Evolutionary conservation across 2,329 filamentous ascomycete species (phyloP), one percentile per base, ranked within the genome.

Genomic region (Diaporthe velutina): DNA sequence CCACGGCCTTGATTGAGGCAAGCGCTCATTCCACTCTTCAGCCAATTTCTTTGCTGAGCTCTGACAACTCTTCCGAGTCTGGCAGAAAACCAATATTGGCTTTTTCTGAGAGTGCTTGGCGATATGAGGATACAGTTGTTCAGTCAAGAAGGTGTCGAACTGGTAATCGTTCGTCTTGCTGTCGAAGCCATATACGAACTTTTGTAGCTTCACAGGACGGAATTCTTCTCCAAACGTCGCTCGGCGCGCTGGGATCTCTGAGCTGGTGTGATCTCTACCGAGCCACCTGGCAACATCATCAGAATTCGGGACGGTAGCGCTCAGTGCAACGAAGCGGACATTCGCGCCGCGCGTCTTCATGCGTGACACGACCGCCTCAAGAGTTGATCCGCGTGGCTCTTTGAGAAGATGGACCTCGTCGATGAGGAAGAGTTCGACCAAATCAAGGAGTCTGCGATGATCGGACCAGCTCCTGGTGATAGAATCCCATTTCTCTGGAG

Each of bases 401-500:
- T 95, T 96, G 71, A 98, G 87, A 48, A 97, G 95, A 78, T 98
- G 95, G 0, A 97, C 94, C 80, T 98, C 95, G 78, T 98, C 95
- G 73, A 98, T 95, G 28, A 98, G 88, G 76, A 97, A 95, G 0
- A 98, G 85, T 75, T 93, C 94, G 60, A 97, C 90, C 76, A 96
- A 87, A 74, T 93, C 90, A 83, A 97, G 90, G 25, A 97, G 85
- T 77, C 88, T 93, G 70, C 89, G 88, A 79, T 97, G 93, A 78
- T 97, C 95, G 78, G 92, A 91, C 95, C 95, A 97, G 80, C 95
- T 96, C 25, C 95, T 88, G 0, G 95, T 97, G 81, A 97, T 92
- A 75, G 94, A 96, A 80, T 98, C 95, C 95, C 95, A 97, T 80
- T 97, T 97, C 83, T 98, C 95, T 0, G 95, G 95, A 0, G 95